Conservation (phyloP, 352 stramenopile genomes). For the Phytophthora litchii region DNA sequence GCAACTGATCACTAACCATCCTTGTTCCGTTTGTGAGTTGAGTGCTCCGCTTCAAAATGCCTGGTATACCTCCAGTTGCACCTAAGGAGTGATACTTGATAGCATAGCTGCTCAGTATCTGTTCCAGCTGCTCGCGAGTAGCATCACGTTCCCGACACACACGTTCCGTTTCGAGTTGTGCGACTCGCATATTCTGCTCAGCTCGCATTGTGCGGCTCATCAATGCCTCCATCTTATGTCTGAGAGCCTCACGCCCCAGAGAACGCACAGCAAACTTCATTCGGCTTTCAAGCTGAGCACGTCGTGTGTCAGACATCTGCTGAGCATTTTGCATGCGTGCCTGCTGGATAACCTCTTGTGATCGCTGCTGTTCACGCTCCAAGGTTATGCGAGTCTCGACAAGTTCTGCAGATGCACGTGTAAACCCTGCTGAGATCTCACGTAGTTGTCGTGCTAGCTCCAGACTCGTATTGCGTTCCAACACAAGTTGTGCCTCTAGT, state of each 20-base stretch:
- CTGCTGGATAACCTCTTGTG: conserved; percentile 46
- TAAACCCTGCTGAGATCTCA: conserved; percentile 55
- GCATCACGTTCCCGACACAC: conserved; percentile 41
- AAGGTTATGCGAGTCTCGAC: conserved; percentile 55
- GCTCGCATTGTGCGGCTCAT: conserved; percentile 52
- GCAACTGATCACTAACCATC: conserved; percentile 44
- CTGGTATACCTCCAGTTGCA: conserved; percentile 48
- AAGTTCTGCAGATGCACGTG: conserved; percentile 47
- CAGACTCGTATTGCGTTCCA: conserved; percentile 58
- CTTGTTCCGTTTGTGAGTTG: conserved; percentile 49
- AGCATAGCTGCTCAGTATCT: conserved; percentile 52
- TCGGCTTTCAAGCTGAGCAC: conserved; percentile 52
- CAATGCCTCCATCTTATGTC: conserved; percentile 66
- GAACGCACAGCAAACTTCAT: conserved; percentile 64
- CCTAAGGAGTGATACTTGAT: conserved; percentile 62
- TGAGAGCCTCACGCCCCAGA: conserved; percentile 67
- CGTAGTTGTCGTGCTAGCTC: conserved; percentile 54
- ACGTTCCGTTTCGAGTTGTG: conserved; percentile 49
- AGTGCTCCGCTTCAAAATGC: conserved; percentile 54
- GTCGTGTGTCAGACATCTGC: conserved; percentile 58
- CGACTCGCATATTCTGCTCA: conserved; percentile 58
- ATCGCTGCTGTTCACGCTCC: conserved; percentile 45
- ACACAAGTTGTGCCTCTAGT: conserved; percentile 53
- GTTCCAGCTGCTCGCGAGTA: conserved; percentile 52
- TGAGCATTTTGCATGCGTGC: conserved; percentile 51